Evolutionary conservation across 768 basidiomycete species (phyloP), one percentile per base, ranked within the genome.

Genomic region (Dictyophora rubrovolvata): DNA sequence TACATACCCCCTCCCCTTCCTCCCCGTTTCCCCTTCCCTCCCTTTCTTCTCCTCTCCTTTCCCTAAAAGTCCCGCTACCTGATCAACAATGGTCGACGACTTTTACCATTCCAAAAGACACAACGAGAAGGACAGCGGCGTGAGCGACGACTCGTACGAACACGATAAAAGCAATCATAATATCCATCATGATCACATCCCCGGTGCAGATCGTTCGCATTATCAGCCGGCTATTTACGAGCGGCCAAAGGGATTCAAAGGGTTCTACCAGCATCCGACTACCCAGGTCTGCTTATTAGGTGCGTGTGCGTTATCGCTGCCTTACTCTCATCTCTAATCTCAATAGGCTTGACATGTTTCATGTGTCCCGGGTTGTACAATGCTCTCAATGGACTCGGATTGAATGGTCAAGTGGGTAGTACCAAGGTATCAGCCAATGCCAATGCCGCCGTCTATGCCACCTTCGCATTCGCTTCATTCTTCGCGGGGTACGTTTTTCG

Each of bases 341-440:
- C 11, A 47, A 34, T 12, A 53, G 63, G 53, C 48, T 60, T 62
- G 8, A 59, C 60, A 53, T 54, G 55, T 36, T 33, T 47, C 20
- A 46, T 21, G 21, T 28, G 73, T 58, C 72, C 72, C 68, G 88
- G 89, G 60, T 78, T 89, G 59, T 90, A 87, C 72, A 92, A 90
- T 65, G 83, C 88, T 0, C 73, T 90, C 65, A 85, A 81, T 57
- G 88, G 89, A 35, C 76, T 93, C 49, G 90, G 91, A 4, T 89
- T 78, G 49, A 88, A 86, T 50, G 90, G 90, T 3, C 85, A 86
- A 70, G 67, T 88, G 47, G 82, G 87, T 65, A 66, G 80, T 12
- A 75, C 28, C 28, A 73, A 3, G 86, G 83, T 12, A 80, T 78
- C 66, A 11, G 82, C 87, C 17, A 87, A 91, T 64, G 78, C 86